Evolutionary conservation across 2,329 filamentous ascomycete genomes (phyloP).

Genomic region (Apiospora arundinis): DNA sequence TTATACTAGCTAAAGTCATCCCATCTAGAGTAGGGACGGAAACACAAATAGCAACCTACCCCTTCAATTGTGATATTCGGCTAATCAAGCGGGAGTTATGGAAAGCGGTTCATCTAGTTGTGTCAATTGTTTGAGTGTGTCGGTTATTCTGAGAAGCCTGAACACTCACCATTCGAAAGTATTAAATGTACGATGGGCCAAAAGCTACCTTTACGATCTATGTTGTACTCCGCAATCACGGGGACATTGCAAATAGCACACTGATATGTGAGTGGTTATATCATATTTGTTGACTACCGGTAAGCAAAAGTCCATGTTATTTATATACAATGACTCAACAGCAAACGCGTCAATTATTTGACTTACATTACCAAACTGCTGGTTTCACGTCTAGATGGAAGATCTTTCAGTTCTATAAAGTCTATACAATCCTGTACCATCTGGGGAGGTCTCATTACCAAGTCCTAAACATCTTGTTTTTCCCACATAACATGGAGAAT

Average conservation of each 20-base stretch:
- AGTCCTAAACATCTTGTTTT: not conserved
- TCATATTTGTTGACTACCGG: too few relatives aligned
- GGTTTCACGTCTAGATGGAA: not conserved
- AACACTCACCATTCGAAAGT: too few relatives aligned
- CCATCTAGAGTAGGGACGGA: not conserved
- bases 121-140: too few relatives aligned
- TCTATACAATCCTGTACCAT: not conserved
- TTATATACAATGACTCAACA: not conserved
- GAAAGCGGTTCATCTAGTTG: too few relatives aligned
- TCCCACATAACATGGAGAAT: not conserved
- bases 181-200: too few relatives aligned
- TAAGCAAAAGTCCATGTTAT: not conserved
- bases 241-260: not conserved
- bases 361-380: not conserved
- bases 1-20: not conserved
- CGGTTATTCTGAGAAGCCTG: too few relatives aligned
- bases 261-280: not conserved
- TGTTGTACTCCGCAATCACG: too few relatives aligned
- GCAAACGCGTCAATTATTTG: not conserved
- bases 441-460: not conserved
- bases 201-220: too few relatives aligned
- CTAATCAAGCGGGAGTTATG: too few relatives aligned
- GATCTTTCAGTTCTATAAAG: too few relatives aligned
- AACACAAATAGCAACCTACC: not conserved
- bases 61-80: too few relatives aligned